Evolutionary conservation across 83 land plant species (phyloP).

Genomic region (Diphasiastrum complanatum): DNA sequence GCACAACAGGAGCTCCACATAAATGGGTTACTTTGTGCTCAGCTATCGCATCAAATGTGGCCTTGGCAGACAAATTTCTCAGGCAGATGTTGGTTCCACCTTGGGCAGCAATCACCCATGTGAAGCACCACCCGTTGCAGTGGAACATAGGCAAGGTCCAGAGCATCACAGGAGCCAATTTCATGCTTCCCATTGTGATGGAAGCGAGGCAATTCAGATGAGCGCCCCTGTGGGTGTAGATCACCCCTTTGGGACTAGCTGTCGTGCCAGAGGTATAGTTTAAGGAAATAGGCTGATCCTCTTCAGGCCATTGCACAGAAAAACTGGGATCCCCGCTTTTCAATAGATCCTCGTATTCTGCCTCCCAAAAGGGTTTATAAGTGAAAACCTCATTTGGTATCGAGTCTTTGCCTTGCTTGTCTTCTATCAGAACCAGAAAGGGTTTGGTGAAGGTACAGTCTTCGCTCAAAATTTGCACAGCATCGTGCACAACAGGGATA

Average conservation of each 20-base stretch:
- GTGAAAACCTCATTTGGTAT: not conserved
- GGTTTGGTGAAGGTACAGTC: conserved; percentile 27
- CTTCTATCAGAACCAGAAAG: conserved; percentile 38
- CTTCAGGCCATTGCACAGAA: conserved; percentile 41
- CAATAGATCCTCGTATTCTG: conserved; percentile 63
- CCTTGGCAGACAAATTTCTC: conserved; percentile 53
- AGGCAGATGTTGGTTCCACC: conserved; percentile 76
- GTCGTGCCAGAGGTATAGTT: conserved; percentile 92
- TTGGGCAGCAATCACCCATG: conserved; percentile 86
- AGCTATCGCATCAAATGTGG: conserved; percentile 45
- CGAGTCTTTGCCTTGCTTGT: conserved; percentile 1
- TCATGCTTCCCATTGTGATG: conserved; percentile 47
- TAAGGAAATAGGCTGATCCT: conserved; percentile 72
- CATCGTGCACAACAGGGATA: conserved; percentile 39
- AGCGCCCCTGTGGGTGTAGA: conserved; percentile 76
- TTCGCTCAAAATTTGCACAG: conserved; percentile 35
- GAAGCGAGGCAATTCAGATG: conserved; percentile 54
- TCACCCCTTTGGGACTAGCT: conserved; percentile 80
- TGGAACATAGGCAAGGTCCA: conserved; percentile 95
- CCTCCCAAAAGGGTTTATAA: conserved; percentile 2
- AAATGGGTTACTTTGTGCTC: conserved; percentile 61
- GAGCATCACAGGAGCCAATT: conserved; percentile 52
- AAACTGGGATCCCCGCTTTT: conserved; percentile 33
- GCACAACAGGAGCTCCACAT: conserved; percentile 77
- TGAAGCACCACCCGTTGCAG: conserved; percentile 81